Conservation (phyloP, 371 early-diverging fungal genomes). For the Encephalitozoon hellem region DNA sequence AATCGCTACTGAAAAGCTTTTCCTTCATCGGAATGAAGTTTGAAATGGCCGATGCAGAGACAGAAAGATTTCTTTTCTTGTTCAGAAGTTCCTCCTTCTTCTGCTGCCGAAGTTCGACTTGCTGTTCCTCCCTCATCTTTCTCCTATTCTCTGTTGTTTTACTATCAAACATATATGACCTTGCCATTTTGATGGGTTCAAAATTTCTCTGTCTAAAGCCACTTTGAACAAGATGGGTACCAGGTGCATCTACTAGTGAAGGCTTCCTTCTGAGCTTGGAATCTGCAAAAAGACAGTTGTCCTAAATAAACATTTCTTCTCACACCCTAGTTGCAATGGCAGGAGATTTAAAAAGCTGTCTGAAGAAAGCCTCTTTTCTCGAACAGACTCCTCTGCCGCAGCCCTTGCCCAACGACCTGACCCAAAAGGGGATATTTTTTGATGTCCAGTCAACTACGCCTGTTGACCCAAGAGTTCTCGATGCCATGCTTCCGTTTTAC, state of each 20-base stretch:
- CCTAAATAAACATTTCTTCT: not conserved
- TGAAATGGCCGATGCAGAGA: conserved; percentile 15
- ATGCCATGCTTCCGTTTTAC: conserved; percentile 89
- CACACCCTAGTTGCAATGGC: not conserved
- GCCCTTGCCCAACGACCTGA: no score
- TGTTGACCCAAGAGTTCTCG: conserved; percentile 86
- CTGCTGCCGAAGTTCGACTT: conserved; percentile 56
- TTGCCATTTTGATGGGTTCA: conserved; percentile 38
- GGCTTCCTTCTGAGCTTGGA: not conserved
- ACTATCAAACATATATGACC: conserved; percentile 53
- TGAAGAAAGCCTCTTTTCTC: no score
- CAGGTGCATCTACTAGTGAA: not conserved
- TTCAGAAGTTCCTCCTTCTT: conserved; percentile 57
- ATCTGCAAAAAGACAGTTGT: not conserved
- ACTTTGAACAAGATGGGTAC: not conserved
- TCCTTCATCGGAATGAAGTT: conserved; percentile 42
- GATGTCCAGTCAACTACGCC: conserved; percentile 94
- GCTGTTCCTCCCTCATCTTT: conserved; percentile 43
- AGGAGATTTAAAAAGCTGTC: not conserved
- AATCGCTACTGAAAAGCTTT: conserved; percentile 39
- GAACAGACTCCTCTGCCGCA: not conserved
- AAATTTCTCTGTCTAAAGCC: not conserved
- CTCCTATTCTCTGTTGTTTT: conserved; percentile 34
- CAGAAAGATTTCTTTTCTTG: conserved; percentile 49
- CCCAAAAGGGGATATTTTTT: conserved; percentile 67